Evolutionary conservation across 352 stramenopile genomes (phyloP).

Genomic region (Pythium dissotocum): DNA sequence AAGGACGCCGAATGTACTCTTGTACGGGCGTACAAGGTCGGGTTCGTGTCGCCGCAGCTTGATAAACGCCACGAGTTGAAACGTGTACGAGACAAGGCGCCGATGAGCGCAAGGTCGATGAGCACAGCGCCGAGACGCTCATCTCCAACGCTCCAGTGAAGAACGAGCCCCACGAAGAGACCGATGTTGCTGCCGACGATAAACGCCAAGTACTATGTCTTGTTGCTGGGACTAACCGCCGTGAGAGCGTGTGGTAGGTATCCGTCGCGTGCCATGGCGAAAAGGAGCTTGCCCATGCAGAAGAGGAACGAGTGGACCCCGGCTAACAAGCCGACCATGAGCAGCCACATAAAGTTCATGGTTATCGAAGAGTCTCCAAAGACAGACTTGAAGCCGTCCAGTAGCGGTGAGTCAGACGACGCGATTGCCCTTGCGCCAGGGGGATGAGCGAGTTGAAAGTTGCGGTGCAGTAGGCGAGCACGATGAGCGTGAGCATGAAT

Average conservation of each 20-base stretch:
- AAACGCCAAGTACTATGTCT: constrained; percentile 45
- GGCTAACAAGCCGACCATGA: constrained; percentile 56
- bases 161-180: constrained; percentile 41
- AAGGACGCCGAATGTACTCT: constrained; percentile 52
- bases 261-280: constrained; percentile 62
- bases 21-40: constrained; percentile 50
- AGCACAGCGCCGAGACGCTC: constrained; percentile 56
- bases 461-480: constrained; percentile 51
- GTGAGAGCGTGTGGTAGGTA: constrained; percentile 55
- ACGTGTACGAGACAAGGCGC: constrained; percentile 63
- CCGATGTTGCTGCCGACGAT: constrained; percentile 42
- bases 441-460: constrained; percentile 61
- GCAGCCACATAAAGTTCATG: constrained; percentile 62
- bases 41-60: constrained; percentile 50
- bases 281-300: constrained; percentile 67
- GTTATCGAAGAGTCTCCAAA: constrained; percentile 66
- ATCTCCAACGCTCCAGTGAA: constrained; percentile 66
- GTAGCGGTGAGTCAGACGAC: constrained; percentile 42
- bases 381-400: constrained; percentile 68
- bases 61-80: constrained; percentile 70
- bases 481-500: constrained; percentile 55
- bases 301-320: constrained; percentile 74
- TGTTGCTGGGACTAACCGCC: constrained; percentile 39
- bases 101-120: constrained; percentile 66
- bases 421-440: constrained; percentile 45